Percentiles rank a stretch among this genome's conserved stretches.
These are phyloP conservation scores for Tulasnella sp. DNA, from an alignment of 768 basidiomycete species.

Conservation along the genomic window DNA sequence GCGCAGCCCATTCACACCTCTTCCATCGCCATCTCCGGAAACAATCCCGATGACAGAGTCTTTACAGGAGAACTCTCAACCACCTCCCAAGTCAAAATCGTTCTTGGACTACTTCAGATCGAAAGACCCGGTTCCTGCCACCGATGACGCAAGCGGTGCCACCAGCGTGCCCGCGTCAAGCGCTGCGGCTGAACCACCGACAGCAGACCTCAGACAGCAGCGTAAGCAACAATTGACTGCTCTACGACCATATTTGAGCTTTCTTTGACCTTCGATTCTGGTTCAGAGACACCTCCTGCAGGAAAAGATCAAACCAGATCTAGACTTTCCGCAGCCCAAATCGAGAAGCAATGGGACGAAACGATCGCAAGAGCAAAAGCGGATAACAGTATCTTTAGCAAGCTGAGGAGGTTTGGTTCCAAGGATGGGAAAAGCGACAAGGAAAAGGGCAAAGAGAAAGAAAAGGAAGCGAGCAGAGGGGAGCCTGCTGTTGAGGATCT, in stretches of 20 bases:
- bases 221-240: neutral
- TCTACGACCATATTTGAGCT: neutral
- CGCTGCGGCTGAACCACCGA: neutral
- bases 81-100: neutral
- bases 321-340: neutral
- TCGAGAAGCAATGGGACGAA: constrained; percentile 19
- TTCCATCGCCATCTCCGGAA: neutral
- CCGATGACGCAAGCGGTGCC: neutral
- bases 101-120: constrained; percentile 4
- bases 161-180: neutral
- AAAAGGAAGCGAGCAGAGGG: neutral
- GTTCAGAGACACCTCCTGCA: neutral
- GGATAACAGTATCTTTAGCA: neutral
- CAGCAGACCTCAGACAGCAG: neutral
- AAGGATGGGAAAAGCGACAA: constrained; percentile 7
- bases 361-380: constrained; percentile 2
- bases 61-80: neutral
- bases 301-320: neutral
- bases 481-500: neutral
- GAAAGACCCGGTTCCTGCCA: neutral
- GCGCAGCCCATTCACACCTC: neutral
- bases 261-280: neutral
- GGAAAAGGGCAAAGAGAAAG: neutral
- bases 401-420: constrained; percentile 11
- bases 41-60: neutral